Evolutionary conservation across 139 green algal species (phyloP).

Genomic region (Ulvella scutata): DNA sequence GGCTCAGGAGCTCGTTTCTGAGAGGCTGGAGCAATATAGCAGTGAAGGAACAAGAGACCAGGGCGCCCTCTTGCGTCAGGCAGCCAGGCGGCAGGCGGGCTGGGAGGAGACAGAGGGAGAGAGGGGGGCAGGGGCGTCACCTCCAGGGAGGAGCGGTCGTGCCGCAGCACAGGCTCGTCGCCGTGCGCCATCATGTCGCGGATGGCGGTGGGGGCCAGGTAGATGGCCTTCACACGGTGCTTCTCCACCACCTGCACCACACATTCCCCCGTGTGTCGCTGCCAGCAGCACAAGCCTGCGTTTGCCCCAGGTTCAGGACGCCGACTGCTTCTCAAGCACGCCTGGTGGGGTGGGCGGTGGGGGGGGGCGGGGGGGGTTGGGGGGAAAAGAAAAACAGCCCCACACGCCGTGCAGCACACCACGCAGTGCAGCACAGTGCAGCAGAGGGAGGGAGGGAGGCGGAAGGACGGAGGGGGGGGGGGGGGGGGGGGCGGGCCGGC

Average conservation of each 20-base stretch:
- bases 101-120: no score
- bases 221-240: conserved; percentile 66
- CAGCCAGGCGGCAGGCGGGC: no score
- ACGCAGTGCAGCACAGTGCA: conserved; percentile 3
- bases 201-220: conserved; percentile 91
- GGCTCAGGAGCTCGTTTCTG: no score
- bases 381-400: neutral
- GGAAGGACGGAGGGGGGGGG: conserved; percentile 14
- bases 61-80: no score
- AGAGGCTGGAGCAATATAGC: no score
- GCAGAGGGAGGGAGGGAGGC: conserved; percentile 20
- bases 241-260: conserved; percentile 38
- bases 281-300: no score
- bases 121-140: no score
- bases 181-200: conserved; percentile 71
- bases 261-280: no score
- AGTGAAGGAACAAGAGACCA: no score
- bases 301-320: no score
- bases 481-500: neutral
- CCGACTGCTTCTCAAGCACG: no score
- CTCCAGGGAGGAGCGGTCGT: conserved; percentile 19
- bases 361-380: neutral
- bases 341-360: neutral
- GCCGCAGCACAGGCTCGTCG: conserved; percentile 42
- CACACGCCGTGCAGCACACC: neutral